Evolutionary conservation across 352 stramenopile species (phyloP).

Genomic region (Pythium sp.): DNA sequence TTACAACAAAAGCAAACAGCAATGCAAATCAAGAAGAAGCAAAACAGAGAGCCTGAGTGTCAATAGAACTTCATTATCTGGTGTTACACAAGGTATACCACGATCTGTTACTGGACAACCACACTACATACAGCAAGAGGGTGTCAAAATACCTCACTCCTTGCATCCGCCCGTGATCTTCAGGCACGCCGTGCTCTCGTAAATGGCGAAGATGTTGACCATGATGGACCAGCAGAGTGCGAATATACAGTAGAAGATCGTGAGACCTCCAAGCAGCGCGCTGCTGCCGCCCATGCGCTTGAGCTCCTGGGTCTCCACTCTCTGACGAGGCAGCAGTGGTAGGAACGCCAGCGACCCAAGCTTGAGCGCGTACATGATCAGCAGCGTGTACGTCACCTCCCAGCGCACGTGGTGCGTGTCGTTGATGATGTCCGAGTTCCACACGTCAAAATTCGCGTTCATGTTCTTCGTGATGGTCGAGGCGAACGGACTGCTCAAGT

Average conservation of each 20-base stretch:
- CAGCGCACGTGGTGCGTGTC: slow-evolving; percentile 19
- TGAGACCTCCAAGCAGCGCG: slow-evolving; percentile 10
- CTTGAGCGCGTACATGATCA: slow-evolving; percentile 26
- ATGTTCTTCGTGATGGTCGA: slow-evolving; percentile 22
- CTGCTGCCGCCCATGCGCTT: slow-evolving; percentile 21
- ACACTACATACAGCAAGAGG: no score
- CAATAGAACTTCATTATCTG: no score
- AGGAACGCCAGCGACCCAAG: slow-evolving; percentile 17
- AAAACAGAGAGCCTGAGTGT: no score
- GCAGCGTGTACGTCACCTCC: slow-evolving; percentile 25
- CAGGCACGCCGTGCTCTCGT: slow-evolving; percentile 12
- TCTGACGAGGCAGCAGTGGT: slow-evolving; percentile 22
- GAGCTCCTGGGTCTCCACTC: slow-evolving; percentile 23
- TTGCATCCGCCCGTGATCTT: slow-evolving; percentile 18
- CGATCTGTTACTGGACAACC: no score
- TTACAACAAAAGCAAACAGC: no score
- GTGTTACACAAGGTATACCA: no score
- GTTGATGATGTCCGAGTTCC: slow-evolving; percentile 16
- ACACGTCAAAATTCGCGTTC: slow-evolving; percentile 19
- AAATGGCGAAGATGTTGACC: slow-evolving; percentile 21
- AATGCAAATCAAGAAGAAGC: no score
- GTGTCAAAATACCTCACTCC: background rate
- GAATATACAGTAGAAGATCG: slow-evolving; percentile 20
- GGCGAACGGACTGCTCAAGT: slow-evolving; percentile 21
- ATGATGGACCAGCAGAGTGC: slow-evolving; percentile 20